Base-by-base conservation (phyloP, 2,329 filamentous ascomycete species). In the Emmonsiellopsis sp. region DNA sequence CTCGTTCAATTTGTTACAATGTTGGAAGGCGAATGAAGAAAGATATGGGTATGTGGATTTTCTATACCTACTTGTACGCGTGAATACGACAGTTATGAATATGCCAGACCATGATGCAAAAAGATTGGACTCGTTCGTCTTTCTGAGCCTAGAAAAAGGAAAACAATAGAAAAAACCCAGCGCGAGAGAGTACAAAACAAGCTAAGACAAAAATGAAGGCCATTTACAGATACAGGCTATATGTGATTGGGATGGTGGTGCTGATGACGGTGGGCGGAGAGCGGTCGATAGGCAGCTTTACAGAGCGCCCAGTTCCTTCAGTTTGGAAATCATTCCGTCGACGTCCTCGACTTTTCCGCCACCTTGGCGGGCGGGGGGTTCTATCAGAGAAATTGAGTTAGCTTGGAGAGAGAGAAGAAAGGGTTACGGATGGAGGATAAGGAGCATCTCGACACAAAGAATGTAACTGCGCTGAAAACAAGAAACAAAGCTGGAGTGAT, bases 301-400 rank as follows among this genome's bases (percentile, higher is more conserved):
- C 73, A 96, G 74, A 58, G 91, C 93, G 62, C 93, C 93, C 60
- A 98, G 76, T 77, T 98, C 92, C 82, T 97, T 97, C 67, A 98
- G 77, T 80, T 93, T 96, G 55, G 80, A 73, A 64, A 98, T 84
- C 72, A 98, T 82, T n/a, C 91, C 90, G 71, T 94, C 90, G 21
- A 98, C 93, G 76, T 96, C 87, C 67, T 95, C 90, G 17, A 98
- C 93, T 83, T 97, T 98, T 61, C 89, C 90, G 63, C 93, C 93
- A 42, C 93, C 93, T 75, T 95, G 84, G 71, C 93, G 81, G 58
- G 87, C 77, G 49, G 89, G 81, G 53, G 93, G 93, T 76, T 98
- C 93, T 84, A 71, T 65, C 53, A 27, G 31, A 34, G 33, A 49
- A 10, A 42, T 37, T 51, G 10, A 14, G 47, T 58, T 47, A 60